These are phyloP conservation scores for Agaricus bisporus DNA, from an alignment of 768 basidiomycete genomes.

Conservation along the genomic window DNA sequence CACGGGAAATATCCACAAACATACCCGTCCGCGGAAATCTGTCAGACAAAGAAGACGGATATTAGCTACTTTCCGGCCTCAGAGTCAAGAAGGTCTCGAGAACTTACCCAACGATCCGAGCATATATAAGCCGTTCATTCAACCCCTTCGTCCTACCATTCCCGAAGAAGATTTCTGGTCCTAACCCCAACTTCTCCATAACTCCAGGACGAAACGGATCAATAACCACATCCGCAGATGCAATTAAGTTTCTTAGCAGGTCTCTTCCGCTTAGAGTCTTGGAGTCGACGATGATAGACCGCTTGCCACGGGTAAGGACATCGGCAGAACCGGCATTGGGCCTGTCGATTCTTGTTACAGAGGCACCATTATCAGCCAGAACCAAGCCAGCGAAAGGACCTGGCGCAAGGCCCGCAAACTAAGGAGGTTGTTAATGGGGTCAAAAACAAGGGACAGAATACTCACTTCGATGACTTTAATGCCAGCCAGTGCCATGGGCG, in stretches of 20 bases:
- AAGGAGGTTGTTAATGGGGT: neutral
- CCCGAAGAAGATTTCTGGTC: slow-evolving; percentile 68
- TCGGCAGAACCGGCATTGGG: slow-evolving; percentile 36
- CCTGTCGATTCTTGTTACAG: slow-evolving; percentile 69
- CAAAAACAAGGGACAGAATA: neutral
- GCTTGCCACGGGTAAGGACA: slow-evolving; percentile 65
- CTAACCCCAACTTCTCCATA: slow-evolving; percentile 70
- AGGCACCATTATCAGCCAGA: slow-evolving; percentile 75
- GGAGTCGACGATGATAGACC: slow-evolving; percentile 64
- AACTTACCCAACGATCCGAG: slow-evolving; percentile 68
- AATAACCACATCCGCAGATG: slow-evolving; percentile 71
- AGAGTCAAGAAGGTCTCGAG: neutral
- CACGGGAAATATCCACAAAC: neutral
- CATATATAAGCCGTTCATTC: slow-evolving; percentile 65
- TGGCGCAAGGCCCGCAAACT: slow-evolving; percentile 83
- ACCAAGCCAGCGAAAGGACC: slow-evolving; percentile 76
- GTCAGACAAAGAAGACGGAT: neutral
- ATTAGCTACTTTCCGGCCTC: neutral
- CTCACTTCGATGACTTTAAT: slow-evolving; percentile 46
- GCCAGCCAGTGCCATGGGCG: slow-evolving; percentile 40
- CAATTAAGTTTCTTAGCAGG: slow-evolving; percentile 50
- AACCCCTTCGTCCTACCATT: slow-evolving; percentile 34
- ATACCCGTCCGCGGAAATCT: slow-evolving; percentile 62
- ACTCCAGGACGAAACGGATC: slow-evolving; percentile 84
- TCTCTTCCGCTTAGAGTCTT: slow-evolving; percentile 56